Evolutionary conservation across 2,329 filamentous ascomycete genomes (phyloP).

Genomic region (Alternaria brassicae): DNA sequence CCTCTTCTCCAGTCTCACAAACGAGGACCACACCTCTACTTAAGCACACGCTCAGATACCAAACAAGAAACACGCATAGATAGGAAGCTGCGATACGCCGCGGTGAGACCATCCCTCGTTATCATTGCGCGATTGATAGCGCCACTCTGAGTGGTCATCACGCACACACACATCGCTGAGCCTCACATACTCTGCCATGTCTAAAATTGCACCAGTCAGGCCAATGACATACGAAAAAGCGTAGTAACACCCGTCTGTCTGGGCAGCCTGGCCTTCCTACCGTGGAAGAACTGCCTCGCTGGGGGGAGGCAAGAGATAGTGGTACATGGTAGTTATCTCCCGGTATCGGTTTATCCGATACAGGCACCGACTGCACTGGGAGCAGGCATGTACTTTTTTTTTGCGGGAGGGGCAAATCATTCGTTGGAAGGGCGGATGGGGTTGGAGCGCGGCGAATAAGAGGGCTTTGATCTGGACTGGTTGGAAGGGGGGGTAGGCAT

Average conservation of each 20-base stretch:
- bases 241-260: neutral
- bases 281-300: constrained; percentile 28
- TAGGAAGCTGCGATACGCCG: neutral
- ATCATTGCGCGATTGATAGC: constrained; percentile 50
- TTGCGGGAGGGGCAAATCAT: neutral
- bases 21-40: neutral
- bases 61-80: constrained; percentile 1
- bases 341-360: constrained; percentile 6
- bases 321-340: constrained; percentile 5
- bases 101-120: constrained; percentile 43
- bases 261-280: constrained; percentile 41
- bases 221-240: constrained; percentile 30
- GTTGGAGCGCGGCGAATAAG: neutral
- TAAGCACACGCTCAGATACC: constrained; percentile 18
- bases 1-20: neutral
- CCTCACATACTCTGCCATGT: constrained; percentile 10
- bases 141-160: constrained; percentile 34
- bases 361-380: neutral
- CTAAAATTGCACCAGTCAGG: constrained; percentile 14
- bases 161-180: constrained; percentile 24
- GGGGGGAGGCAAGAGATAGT: constrained; percentile 14
- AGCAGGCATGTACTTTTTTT: neutral
- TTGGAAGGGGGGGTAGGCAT: neutral
- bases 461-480: neutral
- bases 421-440: neutral